phyloP scores from a whole-genome alignment of 176 grass and related monocot genomes.

The Oryza meyeriana region DNA sequence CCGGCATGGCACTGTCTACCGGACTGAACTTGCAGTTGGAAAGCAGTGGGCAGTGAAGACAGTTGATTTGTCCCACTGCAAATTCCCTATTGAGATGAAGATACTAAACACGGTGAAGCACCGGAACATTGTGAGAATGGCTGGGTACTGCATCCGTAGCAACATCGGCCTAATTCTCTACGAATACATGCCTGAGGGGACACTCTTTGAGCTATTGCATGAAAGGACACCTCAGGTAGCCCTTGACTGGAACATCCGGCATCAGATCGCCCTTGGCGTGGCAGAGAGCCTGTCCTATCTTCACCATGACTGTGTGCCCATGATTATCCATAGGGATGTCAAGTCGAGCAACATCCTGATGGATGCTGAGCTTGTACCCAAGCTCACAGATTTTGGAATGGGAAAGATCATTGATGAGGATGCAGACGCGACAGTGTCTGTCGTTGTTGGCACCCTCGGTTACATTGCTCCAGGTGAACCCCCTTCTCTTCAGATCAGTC shows the following conservation, averaged over 20 bases:
- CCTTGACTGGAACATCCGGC: slow-evolving; percentile 34
- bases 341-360: slow-evolving; percentile 66
- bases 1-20: slow-evolving; percentile 39
- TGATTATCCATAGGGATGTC: slow-evolving; percentile 62
- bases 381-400: slow-evolving; percentile 62
- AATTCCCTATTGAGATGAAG: slow-evolving; percentile 57
- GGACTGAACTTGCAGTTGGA: slow-evolving; percentile 19
- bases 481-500: neutral
- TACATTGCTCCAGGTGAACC: slow-evolving; percentile 52
- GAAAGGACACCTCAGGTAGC: slow-evolving; percentile 30
- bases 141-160: slow-evolving; percentile 55
- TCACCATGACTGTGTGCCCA: slow-evolving; percentile 66
- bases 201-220: slow-evolving; percentile 45
- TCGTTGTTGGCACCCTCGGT: slow-evolving; percentile 50
- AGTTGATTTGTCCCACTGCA: slow-evolving; percentile 34
- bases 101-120: slow-evolving; percentile 55
- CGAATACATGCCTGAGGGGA: slow-evolving; percentile 50
- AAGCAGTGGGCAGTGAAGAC: slow-evolving; percentile 61
- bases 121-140: slow-evolving; percentile 60
- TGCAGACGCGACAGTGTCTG: slow-evolving; percentile 36
- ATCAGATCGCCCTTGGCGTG: slow-evolving; percentile 36
- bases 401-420: slow-evolving; percentile 44
- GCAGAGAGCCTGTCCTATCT: slow-evolving; percentile 60
- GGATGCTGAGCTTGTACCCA: slow-evolving; percentile 53
- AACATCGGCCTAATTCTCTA: slow-evolving; percentile 43